Percentiles rank a stretch among this genome's conserved stretches.
Conservation (phyloP, 805 yeast species). For the Kazachstania taianensis region DNA sequence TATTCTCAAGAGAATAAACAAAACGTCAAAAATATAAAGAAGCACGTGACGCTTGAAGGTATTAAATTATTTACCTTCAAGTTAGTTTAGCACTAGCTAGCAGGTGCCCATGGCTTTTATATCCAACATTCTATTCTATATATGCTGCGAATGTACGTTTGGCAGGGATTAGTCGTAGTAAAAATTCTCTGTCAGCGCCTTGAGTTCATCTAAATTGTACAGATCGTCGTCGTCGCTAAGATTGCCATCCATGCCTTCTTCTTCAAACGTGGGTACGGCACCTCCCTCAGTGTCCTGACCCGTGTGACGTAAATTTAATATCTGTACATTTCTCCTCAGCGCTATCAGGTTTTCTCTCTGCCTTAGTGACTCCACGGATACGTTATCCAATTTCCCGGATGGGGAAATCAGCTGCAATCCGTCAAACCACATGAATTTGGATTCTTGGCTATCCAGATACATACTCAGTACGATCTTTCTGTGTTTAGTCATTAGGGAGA, state of each 20-base stretch:
- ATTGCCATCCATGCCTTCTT: conserved; percentile 6
- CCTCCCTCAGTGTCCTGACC: conserved; percentile 10
- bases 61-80: too few relatives aligned
- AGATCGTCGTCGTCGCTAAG: conserved; percentile 15
- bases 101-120: too few relatives aligned
- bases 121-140: too few relatives aligned
- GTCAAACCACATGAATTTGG: conserved; percentile 67
- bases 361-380: conserved; percentile 35
- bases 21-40: too few relatives aligned
- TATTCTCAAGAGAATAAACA: too few relatives aligned
- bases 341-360: conserved; percentile 38
- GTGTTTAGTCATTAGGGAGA: conserved; percentile 38
- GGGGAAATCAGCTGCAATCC: conserved; percentile 49
- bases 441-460: conserved; percentile 59
- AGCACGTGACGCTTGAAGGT: too few relatives aligned
- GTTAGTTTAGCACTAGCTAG: too few relatives aligned
- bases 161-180: conserved; percentile 18
- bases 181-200: conserved; percentile 16
- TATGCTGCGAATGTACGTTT: too few relatives aligned
- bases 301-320: conserved; percentile 33
- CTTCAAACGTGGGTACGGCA: conserved; percentile 2
- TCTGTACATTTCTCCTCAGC: conserved; percentile 40
- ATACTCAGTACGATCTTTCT: conserved; percentile 42
- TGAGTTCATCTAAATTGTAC: conserved; percentile 20
- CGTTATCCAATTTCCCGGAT: conserved; percentile 15